Conservation (phyloP, 768 basidiomycete genomes). For the Auriscalpium microsporum region DNA sequence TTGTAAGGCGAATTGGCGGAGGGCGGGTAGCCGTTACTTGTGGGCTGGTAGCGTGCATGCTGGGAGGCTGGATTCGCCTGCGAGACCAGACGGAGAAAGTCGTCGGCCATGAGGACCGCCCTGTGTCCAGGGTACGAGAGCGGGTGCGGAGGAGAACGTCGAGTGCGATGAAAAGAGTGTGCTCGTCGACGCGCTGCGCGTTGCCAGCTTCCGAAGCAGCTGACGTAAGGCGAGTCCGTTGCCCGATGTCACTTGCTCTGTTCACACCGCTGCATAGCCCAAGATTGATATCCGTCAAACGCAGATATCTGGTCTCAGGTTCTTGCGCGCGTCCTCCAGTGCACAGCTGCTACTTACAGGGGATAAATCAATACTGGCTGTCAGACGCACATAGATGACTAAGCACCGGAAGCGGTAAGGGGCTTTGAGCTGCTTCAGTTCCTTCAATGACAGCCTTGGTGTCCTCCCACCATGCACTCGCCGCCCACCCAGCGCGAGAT, state of each 20-base stretch:
- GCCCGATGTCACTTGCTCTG: too few species aligned
- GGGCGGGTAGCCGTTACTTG: conserved; percentile 55
- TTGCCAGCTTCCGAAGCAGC: not conserved
- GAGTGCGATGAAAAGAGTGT: not conserved
- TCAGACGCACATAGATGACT: too few species aligned
- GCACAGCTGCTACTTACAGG: too few species aligned
- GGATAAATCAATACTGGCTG: too few species aligned
- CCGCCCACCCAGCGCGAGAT: conserved; percentile 24
- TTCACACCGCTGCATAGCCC: too few species aligned
- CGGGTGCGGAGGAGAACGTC: not conserved
- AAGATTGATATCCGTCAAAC: too few species aligned
- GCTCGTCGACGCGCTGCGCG: not conserved
- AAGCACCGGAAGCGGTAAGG: too few species aligned
- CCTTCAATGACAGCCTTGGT: not conserved
- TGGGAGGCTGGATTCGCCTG: conserved; percentile 56
- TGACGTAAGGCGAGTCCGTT: too few species aligned
- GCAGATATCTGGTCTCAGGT: too few species aligned
- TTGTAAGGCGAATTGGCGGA: conserved; percentile 34
- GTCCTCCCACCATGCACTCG: conserved; percentile 2
- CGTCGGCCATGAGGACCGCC: conserved; percentile 47
- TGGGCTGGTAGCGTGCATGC: conserved; percentile 30
- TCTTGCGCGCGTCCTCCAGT: too few species aligned
- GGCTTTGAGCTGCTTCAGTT: not conserved
- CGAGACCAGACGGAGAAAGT: conserved; percentile 67
- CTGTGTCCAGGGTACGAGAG: not conserved